These are phyloP conservation scores for Anisogramma anomala DNA, from an alignment of 2,329 filamentous ascomycete species.

Conservation along the genomic window DNA sequence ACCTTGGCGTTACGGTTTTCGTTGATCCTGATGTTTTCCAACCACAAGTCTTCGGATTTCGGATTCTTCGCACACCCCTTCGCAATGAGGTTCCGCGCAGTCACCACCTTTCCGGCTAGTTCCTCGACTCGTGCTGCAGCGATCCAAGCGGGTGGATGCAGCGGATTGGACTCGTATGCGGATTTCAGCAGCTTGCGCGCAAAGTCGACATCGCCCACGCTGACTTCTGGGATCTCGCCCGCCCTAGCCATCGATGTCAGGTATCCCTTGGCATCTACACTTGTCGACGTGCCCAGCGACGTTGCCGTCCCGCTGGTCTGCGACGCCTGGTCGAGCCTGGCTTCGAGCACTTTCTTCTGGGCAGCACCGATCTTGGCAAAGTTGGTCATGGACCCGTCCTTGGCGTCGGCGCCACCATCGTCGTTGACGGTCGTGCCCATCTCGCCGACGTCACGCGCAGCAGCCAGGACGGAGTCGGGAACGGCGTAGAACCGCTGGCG, in stretches of 20 bases:
- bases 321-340: constrained; percentile 83
- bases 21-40: constrained; percentile 90
- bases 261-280: constrained; percentile 90
- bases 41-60: constrained; percentile 88
- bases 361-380: constrained; percentile 96
- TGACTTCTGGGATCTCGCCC: constrained; percentile 67
- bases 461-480: constrained; percentile 86
- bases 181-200: constrained; percentile 88
- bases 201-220: constrained; percentile 90
- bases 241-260: constrained; percentile 82
- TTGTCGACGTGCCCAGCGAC: constrained; percentile 70
- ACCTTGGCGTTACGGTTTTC: constrained; percentile 89
- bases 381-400: constrained; percentile 91
- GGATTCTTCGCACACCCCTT: constrained; percentile 84
- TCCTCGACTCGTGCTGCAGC: constrained; percentile 88
- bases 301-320: constrained; percentile 55
- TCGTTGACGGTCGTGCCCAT: constrained; percentile 82
- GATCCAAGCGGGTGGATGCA: constrained; percentile 91
- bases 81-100: constrained; percentile 77
- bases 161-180: constrained; percentile 92
- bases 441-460: constrained; percentile 68
- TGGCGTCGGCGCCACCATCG: constrained; percentile 43
- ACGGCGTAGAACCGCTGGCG: constrained; percentile 89
- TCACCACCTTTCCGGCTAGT: constrained; percentile 79
- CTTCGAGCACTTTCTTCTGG: constrained; percentile 88